Base-by-base conservation (phyloP, 2,329 filamentous ascomycete species). In the Claviceps fusiformis region DNA sequence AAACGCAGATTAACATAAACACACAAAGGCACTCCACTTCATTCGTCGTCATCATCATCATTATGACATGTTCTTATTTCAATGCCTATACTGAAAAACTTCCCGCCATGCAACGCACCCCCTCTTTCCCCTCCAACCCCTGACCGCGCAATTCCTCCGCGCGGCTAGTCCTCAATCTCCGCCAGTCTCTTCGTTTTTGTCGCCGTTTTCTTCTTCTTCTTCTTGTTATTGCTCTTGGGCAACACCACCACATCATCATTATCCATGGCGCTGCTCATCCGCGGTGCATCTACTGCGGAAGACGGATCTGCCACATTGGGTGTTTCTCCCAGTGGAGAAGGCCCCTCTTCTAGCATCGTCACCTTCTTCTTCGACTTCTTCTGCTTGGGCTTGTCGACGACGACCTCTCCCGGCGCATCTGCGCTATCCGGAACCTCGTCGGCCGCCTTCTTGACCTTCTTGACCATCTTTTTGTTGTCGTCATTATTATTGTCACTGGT, bases 351-450 rank as follows among this genome's bases (percentile, higher is more conserved):
- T 33, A 8, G 15, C 44, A n/a, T 31, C 27, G n/a, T 3, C 49
- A 13, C 31, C 43, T 19, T 49, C 53, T 41, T 54, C 41, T 62
- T 70, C 59, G 65, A 71, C 61, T 73, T 76, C 65, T 75, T 80
- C 64, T 78, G 81, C 67, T 77, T 80, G 45, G 66, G 67, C 62
- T 74, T 75, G 54, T 72, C 70, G 19, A 73, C 70, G 43, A n/a
- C 70, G 43, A n/a, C 46, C 24, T 71, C 50, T 2, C 43, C 47
- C 13, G 50, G 69, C 4, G 53, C 53, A 6, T 50, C 69, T 5
- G 54, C 55, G 6, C 41, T 58, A 5, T 56, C 59, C 3, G 55
- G 68, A 31, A 56, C 62, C n/a, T 63, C 65, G 1, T 47, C 60
- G 5, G 55, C 17, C 39, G 39, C 39, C 39, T 41, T 41, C 5